Percentiles rank a stretch among this genome's conserved stretches.
Conservation (phyloP, 768 basidiomycete genomes). For the Boletales sp. region DNA sequence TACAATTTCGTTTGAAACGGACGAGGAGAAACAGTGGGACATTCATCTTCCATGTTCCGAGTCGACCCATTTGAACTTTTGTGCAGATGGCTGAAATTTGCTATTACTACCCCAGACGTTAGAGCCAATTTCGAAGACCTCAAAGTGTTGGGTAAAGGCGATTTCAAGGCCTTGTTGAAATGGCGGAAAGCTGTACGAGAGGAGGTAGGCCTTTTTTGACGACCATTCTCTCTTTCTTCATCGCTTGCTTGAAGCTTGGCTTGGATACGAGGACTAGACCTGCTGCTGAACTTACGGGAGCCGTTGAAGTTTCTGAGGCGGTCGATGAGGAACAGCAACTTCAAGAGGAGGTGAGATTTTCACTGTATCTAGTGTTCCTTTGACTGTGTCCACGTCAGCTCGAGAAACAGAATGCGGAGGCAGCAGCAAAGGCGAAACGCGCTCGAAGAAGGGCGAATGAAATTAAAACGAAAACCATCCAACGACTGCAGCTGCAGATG, state of each 20-base stretch:
- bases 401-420: slow-evolving; percentile 77
- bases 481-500: slow-evolving; percentile 97
- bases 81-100: slow-evolving; percentile 66
- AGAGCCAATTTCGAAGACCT: slow-evolving; percentile 85
- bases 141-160: slow-evolving; percentile 95
- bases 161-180: slow-evolving; percentile 90
- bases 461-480: slow-evolving; percentile 79
- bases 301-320: slow-evolving; percentile 58
- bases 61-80: slow-evolving; percentile 3
- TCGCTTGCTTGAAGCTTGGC: slow-evolving; percentile 53
- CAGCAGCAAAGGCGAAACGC: slow-evolving; percentile 66
- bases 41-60: slow-evolving; percentile 3
- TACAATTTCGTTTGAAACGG: slow-evolving; percentile 70
- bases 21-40: slow-evolving; percentile 79
- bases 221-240: slow-evolving; percentile 4
- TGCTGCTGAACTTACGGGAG: slow-evolving; percentile 75
- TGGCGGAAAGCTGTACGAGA: slow-evolving; percentile 88
- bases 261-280: slow-evolving; percentile 74
- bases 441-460: slow-evolving; percentile 87
- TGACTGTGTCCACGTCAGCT: slow-evolving; percentile 47
- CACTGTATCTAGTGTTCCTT: not conserved
- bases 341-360: slow-evolving; percentile 67
- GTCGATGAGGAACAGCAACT: slow-evolving; percentile 89
- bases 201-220: slow-evolving; percentile 50
- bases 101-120: slow-evolving; percentile 75